Evolutionary conservation across 257 asterid species (phyloP).

Genomic region (Lithospermum erythrorhizon): DNA sequence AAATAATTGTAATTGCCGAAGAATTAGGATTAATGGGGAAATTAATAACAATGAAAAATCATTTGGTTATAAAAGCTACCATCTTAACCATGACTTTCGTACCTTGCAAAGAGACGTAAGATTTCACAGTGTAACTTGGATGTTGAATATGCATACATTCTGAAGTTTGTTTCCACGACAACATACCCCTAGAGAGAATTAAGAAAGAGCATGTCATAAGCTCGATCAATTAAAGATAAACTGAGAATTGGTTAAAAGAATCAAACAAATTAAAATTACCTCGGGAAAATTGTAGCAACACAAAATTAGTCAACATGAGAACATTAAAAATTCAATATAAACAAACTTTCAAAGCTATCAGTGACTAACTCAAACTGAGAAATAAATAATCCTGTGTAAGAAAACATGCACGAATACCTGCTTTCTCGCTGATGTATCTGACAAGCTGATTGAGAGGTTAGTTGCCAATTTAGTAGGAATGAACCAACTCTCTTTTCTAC

Average conservation of each 20-base stretch:
- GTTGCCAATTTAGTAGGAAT: constrained; percentile 95
- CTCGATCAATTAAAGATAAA: not conserved
- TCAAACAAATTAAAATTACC: not conserved
- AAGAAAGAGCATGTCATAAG: not conserved
- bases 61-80: not conserved
- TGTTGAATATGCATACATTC: constrained; percentile 84
- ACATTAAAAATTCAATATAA: not conserved
- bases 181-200: constrained; percentile 65
- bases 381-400: not conserved
- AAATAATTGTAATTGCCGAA: not conserved
- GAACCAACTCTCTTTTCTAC: constrained; percentile 91
- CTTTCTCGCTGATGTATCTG: constrained; percentile 81
- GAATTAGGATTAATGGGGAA: not conserved
- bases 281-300: not conserved
- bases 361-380: not conserved
- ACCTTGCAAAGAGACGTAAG: constrained; percentile 91
- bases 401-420: constrained; percentile 35
- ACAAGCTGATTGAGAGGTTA: constrained; percentile 87
- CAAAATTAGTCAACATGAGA: not conserved
- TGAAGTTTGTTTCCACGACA: constrained; percentile 92
- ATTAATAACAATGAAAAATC: not conserved
- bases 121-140: constrained; percentile 89
- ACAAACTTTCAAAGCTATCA: not conserved
- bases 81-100: constrained; percentile 9
- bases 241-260: not conserved